Base-by-base conservation (phyloP, 1,284 basidiomycete genomes). In the Amylostereum chailletii region DNA sequence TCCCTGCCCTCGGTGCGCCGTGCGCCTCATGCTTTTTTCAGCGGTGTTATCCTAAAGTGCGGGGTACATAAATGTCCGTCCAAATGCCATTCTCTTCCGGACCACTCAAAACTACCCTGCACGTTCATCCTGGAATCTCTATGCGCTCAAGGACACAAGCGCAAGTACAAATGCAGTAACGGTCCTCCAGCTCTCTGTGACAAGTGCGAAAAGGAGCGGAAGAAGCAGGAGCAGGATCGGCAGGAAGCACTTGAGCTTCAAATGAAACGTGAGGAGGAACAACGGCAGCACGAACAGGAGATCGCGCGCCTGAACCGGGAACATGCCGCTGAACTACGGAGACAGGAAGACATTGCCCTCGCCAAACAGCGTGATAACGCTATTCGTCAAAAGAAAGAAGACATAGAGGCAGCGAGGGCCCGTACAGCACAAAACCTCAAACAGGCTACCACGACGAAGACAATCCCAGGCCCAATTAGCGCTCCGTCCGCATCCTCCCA, bases 331-430 rank as follows among this genome's bases (percentile, higher is more conserved):
- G 26, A 43, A 30, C 42, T 29, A 4, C 26, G 11, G 42, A 31
- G 11, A 10, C n/a, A 29, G n/a, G 4, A 43, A 5, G 71, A 72
- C 29, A 9, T 54, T 0, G 57, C 64, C 49, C 55, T 58, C 0
- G 26, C 55, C 6, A 57, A 64, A 48, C 59, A 67, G 26, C 55
- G 64, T 11, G 57, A 57, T 8, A 37, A 60, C 9, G 67, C 62
- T 27, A 42, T 68, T 0, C 54, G 54, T 36, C 62, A 65, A 50
- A 70, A 65, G 55, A 41, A 60, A 39, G 57, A 60, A 34, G 71
- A 71, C 31, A 55, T 72, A 4, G 57, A 62, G 32, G 57, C 57
- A 3, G 60, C 55, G 26, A 37, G 33, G n/a, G 29, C 8, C 9
- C 36, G 31, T 10, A 38, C 37, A 8, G 33, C 27, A 32, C 34